Evolutionary conservation across 116 monocot species (phyloP).

Genomic region (Papilionanthe hybrid): DNA sequence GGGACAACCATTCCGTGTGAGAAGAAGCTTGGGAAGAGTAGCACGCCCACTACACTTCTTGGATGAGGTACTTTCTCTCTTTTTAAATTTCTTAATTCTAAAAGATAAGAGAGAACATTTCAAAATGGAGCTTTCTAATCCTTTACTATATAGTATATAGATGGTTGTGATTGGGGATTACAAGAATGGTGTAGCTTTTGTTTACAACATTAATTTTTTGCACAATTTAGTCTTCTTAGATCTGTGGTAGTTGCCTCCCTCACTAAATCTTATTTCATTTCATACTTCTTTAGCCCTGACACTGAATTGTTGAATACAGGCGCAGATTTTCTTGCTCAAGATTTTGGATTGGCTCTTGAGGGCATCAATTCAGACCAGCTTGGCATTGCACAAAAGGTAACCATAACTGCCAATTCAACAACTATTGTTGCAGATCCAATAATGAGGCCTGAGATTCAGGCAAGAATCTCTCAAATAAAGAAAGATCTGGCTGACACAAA

Average conservation of each 20-base stretch:
- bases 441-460: slow-evolving; percentile 79
- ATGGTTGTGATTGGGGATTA: background rate
- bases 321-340: slow-evolving; percentile 90
- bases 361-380: slow-evolving; percentile 83
- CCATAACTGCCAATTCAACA: slow-evolving; percentile 73
- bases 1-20: no score
- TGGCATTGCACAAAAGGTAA: slow-evolving; percentile 81
- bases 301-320: slow-evolving; percentile 38
- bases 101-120: no score
- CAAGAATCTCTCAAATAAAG: slow-evolving; percentile 90
- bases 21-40: no score
- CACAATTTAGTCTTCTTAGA: background rate
- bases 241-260: background rate
- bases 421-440: slow-evolving; percentile 85
- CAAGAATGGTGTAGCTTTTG: background rate
- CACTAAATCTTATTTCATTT: background rate
- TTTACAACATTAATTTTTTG: background rate
- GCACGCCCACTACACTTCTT: no score
- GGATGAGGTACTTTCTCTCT: no score
- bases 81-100: no score
- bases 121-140: no score
- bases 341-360: slow-evolving; percentile 68
- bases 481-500: slow-evolving; percentile 71
- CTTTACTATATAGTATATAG: background rate
- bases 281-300: background rate